Conservation (phyloP, 1,284 basidiomycete species). For the Moesziomyces parantarcticus region DNA sequence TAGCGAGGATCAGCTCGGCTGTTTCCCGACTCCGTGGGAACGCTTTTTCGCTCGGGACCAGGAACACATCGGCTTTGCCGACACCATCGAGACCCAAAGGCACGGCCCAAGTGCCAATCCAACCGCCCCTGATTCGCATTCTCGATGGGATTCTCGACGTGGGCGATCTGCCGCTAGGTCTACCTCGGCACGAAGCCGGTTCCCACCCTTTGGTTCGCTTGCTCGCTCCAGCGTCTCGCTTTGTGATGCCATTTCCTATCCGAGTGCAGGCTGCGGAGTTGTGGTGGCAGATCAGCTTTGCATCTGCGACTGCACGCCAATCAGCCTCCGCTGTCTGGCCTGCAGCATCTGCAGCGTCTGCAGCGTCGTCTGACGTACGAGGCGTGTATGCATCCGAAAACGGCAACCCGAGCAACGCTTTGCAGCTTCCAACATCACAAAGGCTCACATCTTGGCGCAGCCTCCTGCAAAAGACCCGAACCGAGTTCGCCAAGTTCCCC, state of each 20-base stretch:
- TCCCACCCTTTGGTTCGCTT: background rate
- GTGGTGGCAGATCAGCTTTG: background rate
- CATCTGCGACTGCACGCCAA: background rate
- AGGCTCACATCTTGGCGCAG: too few relatives aligned
- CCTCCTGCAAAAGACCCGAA: too few relatives aligned
- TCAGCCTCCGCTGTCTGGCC: background rate
- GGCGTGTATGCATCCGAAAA: background rate
- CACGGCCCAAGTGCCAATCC: background rate
- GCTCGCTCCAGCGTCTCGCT: background rate
- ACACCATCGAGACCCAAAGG: background rate
- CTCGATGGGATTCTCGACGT: background rate
- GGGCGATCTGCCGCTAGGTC: background rate
- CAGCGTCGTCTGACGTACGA: background rate
- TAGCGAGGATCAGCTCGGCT: too few relatives aligned
- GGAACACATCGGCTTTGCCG: too few relatives aligned
- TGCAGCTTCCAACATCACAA: too few relatives aligned
- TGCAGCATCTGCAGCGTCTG: background rate
- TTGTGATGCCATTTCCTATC: background rate
- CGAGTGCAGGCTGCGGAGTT: background rate
- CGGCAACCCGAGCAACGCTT: background rate
- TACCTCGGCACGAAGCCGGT: background rate
- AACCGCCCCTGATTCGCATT: background rate
- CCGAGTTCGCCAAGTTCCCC: too few relatives aligned
- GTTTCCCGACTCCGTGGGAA: too few relatives aligned
- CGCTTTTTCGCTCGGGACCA: too few relatives aligned